Evolutionary conservation across 148 eudicot genomes (phyloP).

Genomic region (Agrostemma githago): DNA sequence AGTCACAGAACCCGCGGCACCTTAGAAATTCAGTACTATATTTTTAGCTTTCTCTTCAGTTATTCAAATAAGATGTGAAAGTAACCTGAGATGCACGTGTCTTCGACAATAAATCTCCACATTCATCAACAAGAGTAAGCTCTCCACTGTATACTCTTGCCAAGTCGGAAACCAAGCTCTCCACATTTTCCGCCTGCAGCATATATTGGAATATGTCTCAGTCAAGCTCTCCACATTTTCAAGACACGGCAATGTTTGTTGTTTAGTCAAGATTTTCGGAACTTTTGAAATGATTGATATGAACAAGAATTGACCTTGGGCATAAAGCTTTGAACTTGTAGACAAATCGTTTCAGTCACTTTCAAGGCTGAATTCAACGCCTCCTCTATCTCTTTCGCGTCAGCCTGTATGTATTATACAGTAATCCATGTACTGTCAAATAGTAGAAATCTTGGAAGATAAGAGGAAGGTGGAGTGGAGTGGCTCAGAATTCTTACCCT

Average conservation of each 20-base stretch:
- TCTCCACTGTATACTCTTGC: slow-evolving; percentile 55
- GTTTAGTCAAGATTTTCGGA: neutral
- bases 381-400: slow-evolving; percentile 45
- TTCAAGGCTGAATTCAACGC: slow-evolving; percentile 53
- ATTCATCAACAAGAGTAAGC: slow-evolving; percentile 51
- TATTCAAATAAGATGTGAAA: neutral
- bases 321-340: slow-evolving; percentile 40
- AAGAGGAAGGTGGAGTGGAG: neutral
- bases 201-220: slow-evolving; percentile 4
- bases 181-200: slow-evolving; percentile 79
- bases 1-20: neutral
- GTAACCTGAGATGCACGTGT: slow-evolving; percentile 49
- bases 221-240: neutral
- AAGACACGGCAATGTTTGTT: neutral
- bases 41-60: neutral
- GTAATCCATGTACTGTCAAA: slow-evolving; percentile 8
- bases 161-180: slow-evolving; percentile 42
- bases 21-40: neutral
- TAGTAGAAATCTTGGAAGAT: neutral
- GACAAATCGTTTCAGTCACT: slow-evolving; percentile 46
- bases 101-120: slow-evolving; percentile 48
- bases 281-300: neutral
- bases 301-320: slow-evolving; percentile 41
- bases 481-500: slow-evolving; percentile 35
- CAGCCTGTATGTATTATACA: slow-evolving; percentile 34